Conservation (phyloP, 768 basidiomycete species). For the Pholiota conissans region DNA sequence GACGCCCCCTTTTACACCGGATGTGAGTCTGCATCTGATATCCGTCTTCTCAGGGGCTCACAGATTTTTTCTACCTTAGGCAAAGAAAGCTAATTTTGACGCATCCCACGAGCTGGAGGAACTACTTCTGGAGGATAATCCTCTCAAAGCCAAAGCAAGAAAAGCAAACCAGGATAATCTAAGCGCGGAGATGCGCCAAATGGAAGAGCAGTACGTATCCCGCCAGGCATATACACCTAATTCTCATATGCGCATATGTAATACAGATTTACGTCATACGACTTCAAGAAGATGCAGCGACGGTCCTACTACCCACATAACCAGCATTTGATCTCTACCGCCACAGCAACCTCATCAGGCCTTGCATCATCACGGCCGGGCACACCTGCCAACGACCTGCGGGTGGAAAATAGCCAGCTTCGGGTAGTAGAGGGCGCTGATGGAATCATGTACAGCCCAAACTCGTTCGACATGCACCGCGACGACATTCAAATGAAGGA, state of each 20-base stretch:
- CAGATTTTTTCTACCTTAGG: conserved; percentile 42
- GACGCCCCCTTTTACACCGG: conserved; percentile 85
- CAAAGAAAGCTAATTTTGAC: conserved; percentile 99
- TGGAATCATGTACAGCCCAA: conserved; percentile 38
- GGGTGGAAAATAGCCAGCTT: conserved; percentile 35
- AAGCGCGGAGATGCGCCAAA: conserved; percentile 90
- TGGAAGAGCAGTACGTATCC: conserved; percentile 89
- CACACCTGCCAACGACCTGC: conserved; percentile 61
- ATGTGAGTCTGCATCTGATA: conserved; percentile 48
- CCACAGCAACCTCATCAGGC: conserved; percentile 73
- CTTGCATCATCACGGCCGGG: conserved; percentile 71
- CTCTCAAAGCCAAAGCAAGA: conserved; percentile 90
- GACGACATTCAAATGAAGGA: conserved; percentile 31
- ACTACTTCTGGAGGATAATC: conserved; percentile 93
- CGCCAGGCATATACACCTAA: too few relatives aligned
- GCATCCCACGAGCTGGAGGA: conserved; percentile 98
- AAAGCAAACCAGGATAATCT: conserved; percentile 89
- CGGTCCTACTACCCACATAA: conserved; percentile 90
- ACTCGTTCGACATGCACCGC: conserved; percentile 40
- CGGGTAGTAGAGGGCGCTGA: conserved; percentile 21
- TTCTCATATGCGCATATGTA: not conserved
- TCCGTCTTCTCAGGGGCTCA: conserved; percentile 10
- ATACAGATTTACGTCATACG: conserved; percentile 83
- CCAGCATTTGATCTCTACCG: conserved; percentile 71
- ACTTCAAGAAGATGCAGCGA: conserved; percentile 89